These are phyloP conservation scores for Fusarium oxysporum DNA, from an alignment of 2,329 filamentous ascomycete genomes.

Conservation along the genomic window DNA sequence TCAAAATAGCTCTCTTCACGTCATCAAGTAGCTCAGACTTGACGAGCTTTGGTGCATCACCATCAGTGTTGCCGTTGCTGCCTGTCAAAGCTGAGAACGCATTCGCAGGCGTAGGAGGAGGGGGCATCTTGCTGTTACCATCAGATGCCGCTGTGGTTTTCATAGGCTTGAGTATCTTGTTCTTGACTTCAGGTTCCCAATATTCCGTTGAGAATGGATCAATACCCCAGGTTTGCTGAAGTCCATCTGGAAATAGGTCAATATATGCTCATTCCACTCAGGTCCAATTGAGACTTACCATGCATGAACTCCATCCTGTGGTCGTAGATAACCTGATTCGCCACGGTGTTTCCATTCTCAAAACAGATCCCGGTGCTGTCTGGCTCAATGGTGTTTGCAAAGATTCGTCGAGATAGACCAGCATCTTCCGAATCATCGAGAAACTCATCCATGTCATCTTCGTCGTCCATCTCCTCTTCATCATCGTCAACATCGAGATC, in stretches of 20 bases:
- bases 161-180: conserved; percentile 33
- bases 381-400: conserved; percentile 78
- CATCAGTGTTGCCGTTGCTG: conserved; percentile 17
- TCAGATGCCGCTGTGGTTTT: conserved; percentile 28
- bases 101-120: conserved; percentile 50
- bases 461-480: conserved; percentile 77
- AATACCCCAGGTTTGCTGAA: conserved; percentile 68
- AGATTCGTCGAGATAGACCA: conserved; percentile 66
- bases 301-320: conserved; percentile 82
- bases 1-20: conserved; percentile 56
- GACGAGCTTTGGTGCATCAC: conserved; percentile 48
- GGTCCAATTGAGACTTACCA: conserved; percentile 60
- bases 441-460: conserved; percentile 91
- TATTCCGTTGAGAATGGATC: conserved; percentile 88
- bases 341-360: conserved; percentile 69
- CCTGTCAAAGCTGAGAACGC: conserved; percentile 53
- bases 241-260: conserved; percentile 53
- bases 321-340: conserved; percentile 62
- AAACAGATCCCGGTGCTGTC: conserved; percentile 86
- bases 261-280: neutral
- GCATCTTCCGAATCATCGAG: conserved; percentile 86
- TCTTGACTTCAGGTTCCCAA: conserved; percentile 69
- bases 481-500: conserved; percentile 76
- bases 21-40: conserved; percentile 55
- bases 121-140: conserved; percentile 46